These are phyloP conservation scores for Suaeda aralocaspica DNA, from an alignment of 148 eudicot genomes.

Conservation along the genomic window DNA sequence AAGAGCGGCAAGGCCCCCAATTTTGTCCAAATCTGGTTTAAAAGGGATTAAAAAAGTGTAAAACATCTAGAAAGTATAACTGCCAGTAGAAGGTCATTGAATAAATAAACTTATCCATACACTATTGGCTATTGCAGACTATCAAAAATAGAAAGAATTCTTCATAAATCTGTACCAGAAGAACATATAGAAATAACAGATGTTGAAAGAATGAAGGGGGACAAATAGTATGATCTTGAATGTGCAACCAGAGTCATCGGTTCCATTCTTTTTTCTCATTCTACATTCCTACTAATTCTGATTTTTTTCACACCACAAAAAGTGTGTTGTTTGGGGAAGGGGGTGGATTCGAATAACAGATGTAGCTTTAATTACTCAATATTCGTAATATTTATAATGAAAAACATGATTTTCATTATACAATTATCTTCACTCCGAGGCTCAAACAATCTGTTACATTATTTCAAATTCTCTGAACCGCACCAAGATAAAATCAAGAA, in stretches of 20 bases:
- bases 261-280: background rate
- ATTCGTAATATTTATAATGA: too few species aligned
- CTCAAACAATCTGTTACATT: background rate
- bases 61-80: background rate
- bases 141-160: background rate
- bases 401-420: too few species aligned
- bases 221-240: background rate
- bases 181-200: background rate
- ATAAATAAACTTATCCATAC: background rate
- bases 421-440: too few species aligned
- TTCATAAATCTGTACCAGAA: background rate
- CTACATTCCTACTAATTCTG: too few species aligned
- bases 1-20: conserved; percentile 75
- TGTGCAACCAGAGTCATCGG: background rate
- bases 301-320: too few species aligned
- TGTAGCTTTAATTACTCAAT: too few species aligned
- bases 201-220: background rate
- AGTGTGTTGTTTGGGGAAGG: too few species aligned
- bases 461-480: background rate
- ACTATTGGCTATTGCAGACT: background rate
- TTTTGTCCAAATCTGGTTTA: conserved; percentile 65
- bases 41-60: background rate
- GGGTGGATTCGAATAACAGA: too few species aligned
- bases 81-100: background rate
- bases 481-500: background rate